Evolutionary conservation across 352 stramenopile genomes (phyloP), one percentile per base, ranked within the genome.

Genomic region (Pilasporangium apinafurcum): DNA sequence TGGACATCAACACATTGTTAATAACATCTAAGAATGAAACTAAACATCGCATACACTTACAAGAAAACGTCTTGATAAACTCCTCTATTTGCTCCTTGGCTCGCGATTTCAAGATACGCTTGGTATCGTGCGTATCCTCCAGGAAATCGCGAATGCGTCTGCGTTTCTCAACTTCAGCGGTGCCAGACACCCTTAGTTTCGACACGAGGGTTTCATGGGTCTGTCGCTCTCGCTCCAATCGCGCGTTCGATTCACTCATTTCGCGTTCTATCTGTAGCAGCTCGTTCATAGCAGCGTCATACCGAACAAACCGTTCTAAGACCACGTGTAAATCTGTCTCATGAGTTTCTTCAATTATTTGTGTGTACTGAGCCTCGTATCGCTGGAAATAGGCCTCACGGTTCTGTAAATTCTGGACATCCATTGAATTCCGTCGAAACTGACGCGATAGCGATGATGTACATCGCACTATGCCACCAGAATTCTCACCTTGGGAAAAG

Each of bases 291-390:
- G 56, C 75, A 27, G 65, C 56, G 3, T 46, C 26, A 41, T 64
- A 77, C 13, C 50, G 58, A 5, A 65, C n/a, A 37, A 76, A 85
- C 3, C 67, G 60, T 37, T 81, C 64, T 0, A 84, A 24, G 32
- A 84, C 59, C 21, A 78, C 44, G 8, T 38, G 56, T 14, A 82
- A 33, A 32, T 88, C 69, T 7, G 54, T 53, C 45, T 88, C 75
- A 21, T 59, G 37, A 0, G 75, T 79, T 44, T 81, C 51, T 7
- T 51, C 45, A 2, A 88, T 49, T 10, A 83, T 63, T 3, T 60
- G 62, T 2, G 65, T 67, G 44, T 81, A 87, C 31, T 85, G 69
- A 0, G 47, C 60, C 48, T 87, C 75, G 45, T 82, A 83, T 4
- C 78, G 48, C 8, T 78, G 59, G 51, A 79, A 78, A 17, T 76